A percentile compares a stretch with the other conserved stretches of the same genome.
phyloP scores from a whole-genome alignment of 371 early-diverging fungal species.

The Lichtheimia corymbifera region DNA sequence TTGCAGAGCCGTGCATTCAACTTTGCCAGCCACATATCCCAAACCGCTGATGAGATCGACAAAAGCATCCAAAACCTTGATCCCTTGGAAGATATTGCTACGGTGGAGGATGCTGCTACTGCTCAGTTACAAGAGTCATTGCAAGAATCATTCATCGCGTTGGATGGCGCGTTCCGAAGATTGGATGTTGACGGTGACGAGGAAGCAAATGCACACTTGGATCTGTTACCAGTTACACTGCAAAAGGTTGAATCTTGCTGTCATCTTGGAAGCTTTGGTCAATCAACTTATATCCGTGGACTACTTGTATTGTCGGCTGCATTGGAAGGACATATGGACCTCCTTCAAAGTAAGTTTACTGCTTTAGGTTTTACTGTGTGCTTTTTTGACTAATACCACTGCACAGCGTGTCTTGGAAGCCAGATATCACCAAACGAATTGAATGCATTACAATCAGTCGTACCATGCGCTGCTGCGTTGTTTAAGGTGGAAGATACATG shows the following conservation, averaged over 20 bases:
- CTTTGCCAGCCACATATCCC: constrained; percentile 6
- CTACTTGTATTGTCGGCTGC: constrained; percentile 4
- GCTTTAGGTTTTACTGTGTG: not conserved
- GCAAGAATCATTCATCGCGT: constrained; percentile 5
- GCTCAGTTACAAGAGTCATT: not conserved
- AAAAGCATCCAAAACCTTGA: no score
- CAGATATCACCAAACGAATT: not conserved
- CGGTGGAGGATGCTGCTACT: no score
- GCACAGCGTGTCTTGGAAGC: not conserved
- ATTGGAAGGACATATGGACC: constrained; percentile 9
- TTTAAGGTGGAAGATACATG: constrained; percentile 13
- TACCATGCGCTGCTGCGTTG: constrained; percentile 3
- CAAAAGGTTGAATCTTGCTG: constrained; percentile 13
- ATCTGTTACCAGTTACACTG: not conserved
- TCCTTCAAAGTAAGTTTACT: constrained; percentile 7
- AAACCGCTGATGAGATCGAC: constrained; percentile 2
- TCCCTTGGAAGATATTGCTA: no score
- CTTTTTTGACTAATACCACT: not conserved
- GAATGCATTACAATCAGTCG: not conserved
- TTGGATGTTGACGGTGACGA: constrained; percentile 1
- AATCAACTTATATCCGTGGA: constrained; percentile 4
- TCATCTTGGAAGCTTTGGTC: constrained; percentile 13
- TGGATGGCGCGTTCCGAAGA: constrained; percentile 10
- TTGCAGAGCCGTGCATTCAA: constrained; percentile 13
- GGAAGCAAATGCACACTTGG: not conserved